These are phyloP conservation scores for Aspergillus sparsus DNA, from an alignment of 495 filamentous ascomycete species.

Conservation along the genomic window DNA sequence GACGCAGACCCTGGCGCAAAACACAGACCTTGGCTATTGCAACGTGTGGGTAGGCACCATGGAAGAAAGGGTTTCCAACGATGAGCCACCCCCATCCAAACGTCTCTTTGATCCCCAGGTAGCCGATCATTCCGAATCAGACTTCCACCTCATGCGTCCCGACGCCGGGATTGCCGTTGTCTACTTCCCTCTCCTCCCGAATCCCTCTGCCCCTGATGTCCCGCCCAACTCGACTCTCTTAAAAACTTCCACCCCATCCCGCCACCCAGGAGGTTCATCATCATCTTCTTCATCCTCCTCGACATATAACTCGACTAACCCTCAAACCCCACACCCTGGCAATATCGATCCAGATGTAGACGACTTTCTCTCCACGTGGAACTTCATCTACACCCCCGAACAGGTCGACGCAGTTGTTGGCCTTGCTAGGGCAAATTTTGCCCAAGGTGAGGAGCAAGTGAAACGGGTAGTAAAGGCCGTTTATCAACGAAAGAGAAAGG, in stretches of 20 bases:
- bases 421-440: slow-evolving; percentile 84
- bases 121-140: slow-evolving; percentile 48
- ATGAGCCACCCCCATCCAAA: slow-evolving; percentile 68
- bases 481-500: slow-evolving; percentile 83
- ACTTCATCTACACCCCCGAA: slow-evolving; percentile 88
- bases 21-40: slow-evolving; percentile 78
- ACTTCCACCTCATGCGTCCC: slow-evolving; percentile 73
- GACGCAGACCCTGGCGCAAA: slow-evolving; percentile 20
- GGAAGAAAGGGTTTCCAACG: slow-evolving; percentile 61
- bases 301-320: slow-evolving; percentile 23
- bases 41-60: slow-evolving; percentile 92
- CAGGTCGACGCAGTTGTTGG: slow-evolving; percentile 80
- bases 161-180: slow-evolving; percentile 85
- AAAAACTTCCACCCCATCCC: slow-evolving; percentile 29
- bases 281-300: slow-evolving; percentile 9
- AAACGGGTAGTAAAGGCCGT: slow-evolving; percentile 81
- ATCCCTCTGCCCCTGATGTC: slow-evolving; percentile 53
- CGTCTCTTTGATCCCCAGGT: slow-evolving; percentile 44
- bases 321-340: slow-evolving; percentile 54
- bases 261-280: slow-evolving; percentile 18
- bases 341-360: slow-evolving; percentile 76
- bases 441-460: slow-evolving; percentile 73
- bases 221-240: slow-evolving; percentile 27
- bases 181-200: slow-evolving; percentile 87
- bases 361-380: slow-evolving; percentile 94